Conservation (phyloP, 192 early-diverging fungal genomes). For the Coemansia sp. region DNA sequence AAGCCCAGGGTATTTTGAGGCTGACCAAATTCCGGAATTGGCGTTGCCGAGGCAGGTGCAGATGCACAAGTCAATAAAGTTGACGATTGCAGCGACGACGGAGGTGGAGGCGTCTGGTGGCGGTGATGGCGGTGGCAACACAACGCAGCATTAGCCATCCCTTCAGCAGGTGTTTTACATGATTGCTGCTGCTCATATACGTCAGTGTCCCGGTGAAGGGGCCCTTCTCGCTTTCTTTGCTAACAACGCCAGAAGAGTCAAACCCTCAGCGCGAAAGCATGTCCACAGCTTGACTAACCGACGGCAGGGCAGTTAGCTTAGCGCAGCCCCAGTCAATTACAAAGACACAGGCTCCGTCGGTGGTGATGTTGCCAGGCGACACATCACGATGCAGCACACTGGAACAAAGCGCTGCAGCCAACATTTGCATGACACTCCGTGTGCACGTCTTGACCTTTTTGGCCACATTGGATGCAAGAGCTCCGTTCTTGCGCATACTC, state of each 20-base stretch:
- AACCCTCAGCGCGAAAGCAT: too few relatives aligned
- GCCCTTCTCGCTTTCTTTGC: too few relatives aligned
- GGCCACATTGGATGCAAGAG: neutral
- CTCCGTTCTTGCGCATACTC: neutral
- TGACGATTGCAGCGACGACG: neutral
- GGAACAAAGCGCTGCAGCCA: neutral
- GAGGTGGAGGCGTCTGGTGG: neutral
- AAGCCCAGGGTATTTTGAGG: slow-evolving; percentile 4
- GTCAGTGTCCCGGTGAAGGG: too few relatives aligned
- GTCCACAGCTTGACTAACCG: too few relatives aligned
- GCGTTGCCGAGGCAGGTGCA: neutral
- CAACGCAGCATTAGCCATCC: neutral
- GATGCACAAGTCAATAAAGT: neutral
- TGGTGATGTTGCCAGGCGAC: slow-evolving; percentile 12
- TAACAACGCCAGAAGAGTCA: too few relatives aligned
- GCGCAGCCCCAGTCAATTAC: slow-evolving; percentile 27
- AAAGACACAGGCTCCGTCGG: neutral
- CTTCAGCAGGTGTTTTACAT: neutral
- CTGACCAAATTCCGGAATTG: neutral
- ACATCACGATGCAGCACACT: slow-evolving; percentile 17
- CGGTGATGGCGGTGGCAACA: neutral
- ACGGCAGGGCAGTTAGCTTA: neutral
- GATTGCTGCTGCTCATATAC: neutral
- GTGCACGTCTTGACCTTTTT: neutral
- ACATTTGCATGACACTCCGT: neutral